Percentiles rank a stretch among this genome's conserved stretches.
phyloP scores from a whole-genome alignment of 108 stramenopile genomes.

The Chaetoceros muelleri region DNA sequence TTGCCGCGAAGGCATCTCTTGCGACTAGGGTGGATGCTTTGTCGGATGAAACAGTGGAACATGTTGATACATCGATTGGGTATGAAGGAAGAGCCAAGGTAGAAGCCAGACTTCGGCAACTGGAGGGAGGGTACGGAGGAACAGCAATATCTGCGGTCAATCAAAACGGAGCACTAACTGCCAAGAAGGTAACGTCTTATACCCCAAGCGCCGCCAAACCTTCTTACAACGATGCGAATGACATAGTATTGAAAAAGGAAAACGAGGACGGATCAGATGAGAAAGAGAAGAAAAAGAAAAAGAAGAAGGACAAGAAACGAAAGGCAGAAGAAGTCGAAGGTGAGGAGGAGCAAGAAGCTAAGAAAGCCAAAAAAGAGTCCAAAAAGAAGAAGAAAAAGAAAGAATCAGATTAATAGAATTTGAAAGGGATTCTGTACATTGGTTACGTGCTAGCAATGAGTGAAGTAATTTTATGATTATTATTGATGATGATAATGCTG shows the following conservation, averaged over 20 bases:
- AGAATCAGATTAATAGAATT: not conserved
- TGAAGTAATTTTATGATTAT: too few relatives aligned
- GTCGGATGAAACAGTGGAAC: constrained; percentile 79
- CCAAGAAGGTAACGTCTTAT: constrained; percentile 71
- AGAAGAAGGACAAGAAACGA: constrained; percentile 74
- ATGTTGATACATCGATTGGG: constrained; percentile 89
- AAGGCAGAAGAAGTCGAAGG: constrained; percentile 26
- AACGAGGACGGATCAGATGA: constrained; percentile 10
- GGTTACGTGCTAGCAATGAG: too few relatives aligned
- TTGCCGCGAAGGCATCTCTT: constrained; percentile 97
- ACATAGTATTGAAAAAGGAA: constrained; percentile 57
- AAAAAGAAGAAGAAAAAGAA: constrained; percentile 39
- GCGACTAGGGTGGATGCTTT: constrained; percentile 99
- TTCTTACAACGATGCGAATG: constrained; percentile 78
- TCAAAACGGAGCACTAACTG: constrained; percentile 55
- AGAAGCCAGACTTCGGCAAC: constrained; percentile 91
- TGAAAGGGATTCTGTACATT: too few relatives aligned
- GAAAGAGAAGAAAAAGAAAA: constrained; percentile 49
- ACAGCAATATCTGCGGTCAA: constrained; percentile 40
- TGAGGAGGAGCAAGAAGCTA: constrained; percentile 20
- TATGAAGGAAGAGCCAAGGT: constrained; percentile 96
- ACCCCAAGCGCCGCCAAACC: constrained; percentile 67
- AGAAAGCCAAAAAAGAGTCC: constrained; percentile 39
- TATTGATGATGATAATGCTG: too few relatives aligned
- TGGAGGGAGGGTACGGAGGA: constrained; percentile 87